Conservation (phyloP, 768 basidiomycete species). For the Amanita rimosa region DNA sequence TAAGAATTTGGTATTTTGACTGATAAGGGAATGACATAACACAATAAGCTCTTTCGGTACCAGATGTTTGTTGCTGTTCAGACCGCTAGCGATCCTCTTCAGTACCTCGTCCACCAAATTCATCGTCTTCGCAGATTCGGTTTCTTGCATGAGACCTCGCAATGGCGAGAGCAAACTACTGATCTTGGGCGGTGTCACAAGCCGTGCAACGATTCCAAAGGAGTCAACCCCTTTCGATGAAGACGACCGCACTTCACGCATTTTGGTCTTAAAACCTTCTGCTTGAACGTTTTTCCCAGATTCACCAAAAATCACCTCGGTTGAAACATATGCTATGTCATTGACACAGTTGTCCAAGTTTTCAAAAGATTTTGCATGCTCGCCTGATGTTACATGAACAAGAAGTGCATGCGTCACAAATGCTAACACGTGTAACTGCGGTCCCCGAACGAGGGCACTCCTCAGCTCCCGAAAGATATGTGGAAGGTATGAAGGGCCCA, state of each 20-base stretch:
- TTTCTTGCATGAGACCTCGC: slow-evolving; percentile 77
- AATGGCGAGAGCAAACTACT: slow-evolving; percentile 69
- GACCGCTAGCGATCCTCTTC: slow-evolving; percentile 67
- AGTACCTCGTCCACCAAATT: slow-evolving; percentile 82
- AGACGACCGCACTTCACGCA: slow-evolving; percentile 82
- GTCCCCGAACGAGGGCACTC: slow-evolving; percentile 79
- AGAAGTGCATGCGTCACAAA: slow-evolving; percentile 75
- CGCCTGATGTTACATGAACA: slow-evolving; percentile 62
- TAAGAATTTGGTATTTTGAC: slow-evolving; percentile 82
- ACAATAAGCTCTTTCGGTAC: slow-evolving; percentile 60
- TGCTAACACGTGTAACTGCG: slow-evolving; percentile 89
- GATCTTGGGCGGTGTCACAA: slow-evolving; percentile 68
- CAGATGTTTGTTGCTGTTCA: slow-evolving; percentile 74
- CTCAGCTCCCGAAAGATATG: slow-evolving; percentile 70
- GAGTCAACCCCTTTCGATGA: slow-evolving; percentile 79
- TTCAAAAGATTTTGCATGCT: slow-evolving; percentile 41
- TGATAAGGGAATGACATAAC: slow-evolving; percentile 83
- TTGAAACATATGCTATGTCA: slow-evolving; percentile 70
- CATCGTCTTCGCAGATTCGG: slow-evolving; percentile 71
- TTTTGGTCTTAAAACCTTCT: slow-evolving; percentile 90
- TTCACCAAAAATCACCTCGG: slow-evolving; percentile 89
- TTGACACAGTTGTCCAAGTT: slow-evolving; percentile 68
- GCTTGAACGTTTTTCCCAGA: slow-evolving; percentile 81
- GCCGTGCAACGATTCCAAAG: slow-evolving; percentile 70
- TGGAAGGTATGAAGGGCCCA: slow-evolving; percentile 69